Conservation (phyloP, 2,329 filamentous ascomycete species). For the Aspergillus sp. region DNA sequence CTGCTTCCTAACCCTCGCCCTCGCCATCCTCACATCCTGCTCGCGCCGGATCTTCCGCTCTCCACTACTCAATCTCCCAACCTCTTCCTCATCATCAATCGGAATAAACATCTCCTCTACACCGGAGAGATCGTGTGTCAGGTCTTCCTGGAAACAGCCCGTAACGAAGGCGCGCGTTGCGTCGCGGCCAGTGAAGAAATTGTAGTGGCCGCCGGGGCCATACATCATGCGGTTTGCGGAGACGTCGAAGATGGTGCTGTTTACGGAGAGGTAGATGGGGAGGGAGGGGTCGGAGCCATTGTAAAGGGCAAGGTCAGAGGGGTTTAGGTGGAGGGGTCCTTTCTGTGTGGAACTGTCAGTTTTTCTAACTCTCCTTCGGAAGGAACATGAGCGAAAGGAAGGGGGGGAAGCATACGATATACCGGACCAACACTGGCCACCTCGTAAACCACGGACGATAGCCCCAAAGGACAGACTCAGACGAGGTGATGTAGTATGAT, state of each 20-base stretch:
- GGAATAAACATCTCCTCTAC: conserved; percentile 77
- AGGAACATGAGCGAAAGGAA: background rate
- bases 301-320: conserved; percentile 64
- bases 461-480: conserved; percentile 64
- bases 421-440: conserved; percentile 52
- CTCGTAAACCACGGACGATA: conserved; percentile 58
- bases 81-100: conserved; percentile 52
- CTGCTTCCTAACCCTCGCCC: conserved; percentile 57
- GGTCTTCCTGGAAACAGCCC: conserved; percentile 82
- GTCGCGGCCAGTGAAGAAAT: conserved; percentile 79
- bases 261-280: conserved; percentile 84
- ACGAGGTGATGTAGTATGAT: conserved; percentile 69
- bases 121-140: conserved; percentile 75
- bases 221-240: conserved; percentile 53
- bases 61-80: conserved; percentile 26
- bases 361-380: background rate
- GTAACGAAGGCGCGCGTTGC: conserved; percentile 86
- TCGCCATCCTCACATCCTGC: conserved; percentile 60
- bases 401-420: conserved; percentile 46
- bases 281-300: conserved; percentile 68
- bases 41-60: conserved; percentile 49
- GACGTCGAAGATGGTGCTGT: conserved; percentile 61
- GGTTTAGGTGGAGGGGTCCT: conserved; percentile 64
- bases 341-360: conserved; percentile 25
- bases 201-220: conserved; percentile 78